Percentiles rank a stretch among this genome's conserved stretches.
These are phyloP conservation scores for Exophiala sp. DNA, from an alignment of 2,329 filamentous ascomycete genomes.

Conservation along the genomic window DNA sequence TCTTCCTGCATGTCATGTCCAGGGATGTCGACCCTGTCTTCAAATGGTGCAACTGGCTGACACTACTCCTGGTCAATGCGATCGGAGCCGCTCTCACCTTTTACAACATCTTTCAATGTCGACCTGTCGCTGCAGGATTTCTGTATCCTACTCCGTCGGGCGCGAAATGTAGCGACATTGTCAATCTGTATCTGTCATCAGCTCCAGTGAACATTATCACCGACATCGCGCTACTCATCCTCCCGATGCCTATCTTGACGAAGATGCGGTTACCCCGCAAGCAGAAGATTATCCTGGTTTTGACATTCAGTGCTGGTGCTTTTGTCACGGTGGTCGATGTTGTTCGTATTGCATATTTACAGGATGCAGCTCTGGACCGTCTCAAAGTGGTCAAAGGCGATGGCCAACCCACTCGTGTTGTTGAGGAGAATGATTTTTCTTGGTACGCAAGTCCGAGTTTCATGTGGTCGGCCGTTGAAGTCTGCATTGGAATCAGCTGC, in stretches of 20 bases:
- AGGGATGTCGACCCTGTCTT: constrained; percentile 75
- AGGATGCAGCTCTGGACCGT: constrained; percentile 59
- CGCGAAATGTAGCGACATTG: constrained; percentile 58
- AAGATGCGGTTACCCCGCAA: constrained; percentile 78
- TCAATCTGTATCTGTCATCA: constrained; percentile 66
- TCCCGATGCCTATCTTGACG: constrained; percentile 85
- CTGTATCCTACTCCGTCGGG: constrained; percentile 41
- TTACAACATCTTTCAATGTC: constrained; percentile 83
- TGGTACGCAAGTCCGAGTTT: constrained; percentile 80
- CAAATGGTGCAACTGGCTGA: constrained; percentile 75
- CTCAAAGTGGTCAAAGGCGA: constrained; percentile 40
- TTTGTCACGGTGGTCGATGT: constrained; percentile 89
- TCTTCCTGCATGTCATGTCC: constrained; percentile 69
- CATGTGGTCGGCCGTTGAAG: constrained; percentile 92
- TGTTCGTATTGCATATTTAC: constrained; percentile 82
- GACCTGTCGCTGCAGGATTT: constrained; percentile 69
- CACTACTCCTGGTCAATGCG: constrained; percentile 72
- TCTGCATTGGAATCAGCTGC: constrained; percentile 85
- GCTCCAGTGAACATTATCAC: constrained; percentile 90
- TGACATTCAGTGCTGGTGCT: constrained; percentile 81
- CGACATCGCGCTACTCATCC: constrained; percentile 78
- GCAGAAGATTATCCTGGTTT: constrained; percentile 81
- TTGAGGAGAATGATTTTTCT: constrained; percentile 47
- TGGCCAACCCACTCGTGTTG: constrained; percentile 23
- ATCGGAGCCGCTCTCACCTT: constrained; percentile 77